phyloP scores from a whole-genome alignment of 2,329 filamentous ascomycete genomes.

The Thermomyces lanuginosus region DNA sequence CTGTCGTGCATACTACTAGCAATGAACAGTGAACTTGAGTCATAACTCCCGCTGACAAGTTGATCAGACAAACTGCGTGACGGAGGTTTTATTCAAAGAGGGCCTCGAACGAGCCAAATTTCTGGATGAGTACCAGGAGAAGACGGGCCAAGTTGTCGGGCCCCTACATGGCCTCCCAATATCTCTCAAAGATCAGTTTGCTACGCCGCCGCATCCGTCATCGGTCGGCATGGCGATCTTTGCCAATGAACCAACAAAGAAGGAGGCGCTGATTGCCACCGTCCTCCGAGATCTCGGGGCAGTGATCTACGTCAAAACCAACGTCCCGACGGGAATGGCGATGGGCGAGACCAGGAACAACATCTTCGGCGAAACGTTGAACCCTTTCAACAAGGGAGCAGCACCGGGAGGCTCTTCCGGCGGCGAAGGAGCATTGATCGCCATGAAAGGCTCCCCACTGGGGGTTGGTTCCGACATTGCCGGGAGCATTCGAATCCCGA shows the following conservation, averaged over 20 bases:
- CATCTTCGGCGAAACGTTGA: constrained; percentile 10
- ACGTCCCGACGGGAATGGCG: constrained; percentile 48
- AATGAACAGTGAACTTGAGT: too few species aligned
- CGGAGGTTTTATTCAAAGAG: constrained; percentile 21
- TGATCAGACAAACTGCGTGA: constrained; percentile 16
- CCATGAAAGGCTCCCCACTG: constrained; percentile 17
- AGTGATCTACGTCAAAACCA: constrained; percentile 41
- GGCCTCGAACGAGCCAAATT: constrained; percentile 21
- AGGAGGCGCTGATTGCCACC: not conserved
- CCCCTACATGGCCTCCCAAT: constrained; percentile 27
- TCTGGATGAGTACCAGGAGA: constrained; percentile 19
- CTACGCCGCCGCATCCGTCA: constrained; percentile 9
- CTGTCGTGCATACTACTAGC: not conserved
- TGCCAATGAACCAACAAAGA: constrained; percentile 6
- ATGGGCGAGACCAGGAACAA: constrained; percentile 22
- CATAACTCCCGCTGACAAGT: too few species aligned
- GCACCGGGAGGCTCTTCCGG: constrained; percentile 16
- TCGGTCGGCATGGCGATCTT: constrained; percentile 8
- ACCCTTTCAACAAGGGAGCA: constrained; percentile 14
- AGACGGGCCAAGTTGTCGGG: constrained; percentile 15
- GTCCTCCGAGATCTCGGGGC: constrained; percentile 22
- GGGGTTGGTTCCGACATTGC: constrained; percentile 21
- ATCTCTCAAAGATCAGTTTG: constrained; percentile 19
- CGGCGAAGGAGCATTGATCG: constrained; percentile 21
- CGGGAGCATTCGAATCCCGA: constrained; percentile 20